Evolutionary conservation across 164 flowering plant genomes (phyloP), one percentile per base, ranked within the genome.

Genomic region (Nelumbo lutea): DNA sequence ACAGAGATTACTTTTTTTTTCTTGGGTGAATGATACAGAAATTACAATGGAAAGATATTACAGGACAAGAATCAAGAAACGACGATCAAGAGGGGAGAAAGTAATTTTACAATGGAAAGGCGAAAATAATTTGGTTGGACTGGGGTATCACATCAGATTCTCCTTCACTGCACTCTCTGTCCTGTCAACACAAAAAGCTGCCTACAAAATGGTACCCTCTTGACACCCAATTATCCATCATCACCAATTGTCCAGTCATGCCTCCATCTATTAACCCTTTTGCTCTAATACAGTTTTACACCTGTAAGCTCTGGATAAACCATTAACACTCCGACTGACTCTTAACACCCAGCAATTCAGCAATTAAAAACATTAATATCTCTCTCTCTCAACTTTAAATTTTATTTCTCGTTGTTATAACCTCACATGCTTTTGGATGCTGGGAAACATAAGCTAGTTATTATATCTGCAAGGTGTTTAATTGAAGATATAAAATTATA

Each of bases 111-210:
- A 59, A 9, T 14, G n/a, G n/a, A 42, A 41, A 14, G 62, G 10
- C 11, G 62, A 60, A 60, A 57, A 57, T 52, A 52, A 60, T 60
- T 39, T 13, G 15, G 14, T 15, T 42, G 53, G 1, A 10, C 9
- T 14, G 52, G 1, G 50, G 66, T 51, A 39, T 48, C 67, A 50
- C 42, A 64, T 64, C 57, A 64, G 57, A 64, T 64, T 50, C 58
- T 40, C 67, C 27, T 4, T 65, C 67, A 65, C 67, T 65, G 56
- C 56, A 41, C 14, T 48, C 10, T 13, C 58, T 9, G 67, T 65
- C 67, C 27, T 50, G 67, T 65, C 67, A 9, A 50, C 13, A 27
- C 3, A 65, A 38, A 63, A 65, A 39, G 67, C 67, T 65, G 67
- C 42, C 67, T 48, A 50, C 44, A 11, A 65, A 50, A 38, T 11